Percentiles rank a stretch among this genome's conserved stretches.
These are phyloP conservation scores for Saturnispora dispora DNA, from an alignment of 805 yeast species.

Conservation along the genomic window DNA sequence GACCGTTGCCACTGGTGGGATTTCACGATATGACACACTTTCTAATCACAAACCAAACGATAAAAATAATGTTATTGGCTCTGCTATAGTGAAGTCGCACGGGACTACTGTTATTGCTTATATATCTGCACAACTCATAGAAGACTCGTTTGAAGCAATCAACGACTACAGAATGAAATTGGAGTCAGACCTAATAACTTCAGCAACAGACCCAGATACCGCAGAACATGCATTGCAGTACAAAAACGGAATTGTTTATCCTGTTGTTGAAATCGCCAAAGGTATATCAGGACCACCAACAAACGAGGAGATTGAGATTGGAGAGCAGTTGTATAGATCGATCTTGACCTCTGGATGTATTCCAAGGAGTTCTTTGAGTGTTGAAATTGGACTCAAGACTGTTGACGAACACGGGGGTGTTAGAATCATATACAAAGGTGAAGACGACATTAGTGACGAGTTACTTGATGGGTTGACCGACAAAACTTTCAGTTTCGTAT, in stretches of 20 bases:
- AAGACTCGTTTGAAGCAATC: constrained; percentile 37
- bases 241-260: constrained; percentile 43
- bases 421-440: constrained; percentile 38
- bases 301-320: constrained; percentile 71
- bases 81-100: constrained; percentile 62
- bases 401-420: constrained; percentile 42
- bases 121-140: constrained; percentile 58
- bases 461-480: constrained; percentile 27
- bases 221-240: constrained; percentile 10
- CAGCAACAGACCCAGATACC: constrained; percentile 11
- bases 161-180: constrained; percentile 35
- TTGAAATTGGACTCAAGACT: constrained; percentile 43
- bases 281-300: constrained; percentile 78
- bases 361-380: constrained; percentile 41
- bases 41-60: constrained; percentile 15
- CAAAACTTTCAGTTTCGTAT: constrained; percentile 44
- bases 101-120: constrained; percentile 66
- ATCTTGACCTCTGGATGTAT: constrained; percentile 49
- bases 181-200: constrained; percentile 28
- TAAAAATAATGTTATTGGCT: constrained; percentile 42
- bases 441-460: constrained; percentile 20
- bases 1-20: constrained; percentile 32
- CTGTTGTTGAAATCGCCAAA: constrained; percentile 66
- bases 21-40: constrained; percentile 24
- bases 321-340: constrained; percentile 56